phyloP scores from a whole-genome alignment of 495 filamentous ascomycete species.

The Barbatosphaeria neglecta region DNA sequence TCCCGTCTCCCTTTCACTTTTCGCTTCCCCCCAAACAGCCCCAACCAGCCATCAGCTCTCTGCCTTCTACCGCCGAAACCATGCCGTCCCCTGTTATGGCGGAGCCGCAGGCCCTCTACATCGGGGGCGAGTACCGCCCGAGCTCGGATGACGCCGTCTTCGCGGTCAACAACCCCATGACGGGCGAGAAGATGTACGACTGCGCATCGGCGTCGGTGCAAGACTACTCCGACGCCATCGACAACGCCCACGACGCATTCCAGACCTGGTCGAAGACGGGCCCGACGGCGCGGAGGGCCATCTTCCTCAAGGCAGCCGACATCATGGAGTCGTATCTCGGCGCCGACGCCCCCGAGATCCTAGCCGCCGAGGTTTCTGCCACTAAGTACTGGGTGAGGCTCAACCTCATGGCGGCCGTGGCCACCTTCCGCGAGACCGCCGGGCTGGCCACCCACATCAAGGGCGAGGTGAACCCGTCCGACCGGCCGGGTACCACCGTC shows the following conservation, averaged over 20 bases:
- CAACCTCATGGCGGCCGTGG: conserved; percentile 40
- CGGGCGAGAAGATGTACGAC: conserved; percentile 42
- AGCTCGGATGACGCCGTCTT: conserved; percentile 43
- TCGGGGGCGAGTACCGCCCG: conserved; percentile 47
- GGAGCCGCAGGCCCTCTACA: conserved; percentile 38
- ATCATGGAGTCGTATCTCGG: conserved; percentile 49
- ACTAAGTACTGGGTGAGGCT: conserved; percentile 24
- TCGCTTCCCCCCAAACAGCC: too few species aligned
- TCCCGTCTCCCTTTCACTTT: too few species aligned
- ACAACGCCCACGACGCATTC: conserved; percentile 51
- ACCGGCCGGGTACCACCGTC: conserved; percentile 17
- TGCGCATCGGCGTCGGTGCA: conserved; percentile 45
- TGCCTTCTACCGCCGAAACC: neutral
- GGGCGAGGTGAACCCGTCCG: conserved; percentile 21
- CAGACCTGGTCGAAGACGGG: conserved; percentile 49
- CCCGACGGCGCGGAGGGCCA: conserved; percentile 46
- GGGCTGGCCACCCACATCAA: conserved; percentile 32
- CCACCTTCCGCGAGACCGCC: conserved; percentile 52
- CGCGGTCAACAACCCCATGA: conserved; percentile 48
- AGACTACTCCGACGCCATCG: conserved; percentile 47
- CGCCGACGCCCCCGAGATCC: conserved; percentile 45
- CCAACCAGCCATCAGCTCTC: too few species aligned
- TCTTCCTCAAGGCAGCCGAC: conserved; percentile 56
- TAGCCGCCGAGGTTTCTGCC: conserved; percentile 29
- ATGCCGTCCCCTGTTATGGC: neutral